A percentile compares a stretch with the other conserved stretches of the same genome.
phyloP scores from a whole-genome alignment of 129 eudicot species.

The Sambucus nigra region DNA sequence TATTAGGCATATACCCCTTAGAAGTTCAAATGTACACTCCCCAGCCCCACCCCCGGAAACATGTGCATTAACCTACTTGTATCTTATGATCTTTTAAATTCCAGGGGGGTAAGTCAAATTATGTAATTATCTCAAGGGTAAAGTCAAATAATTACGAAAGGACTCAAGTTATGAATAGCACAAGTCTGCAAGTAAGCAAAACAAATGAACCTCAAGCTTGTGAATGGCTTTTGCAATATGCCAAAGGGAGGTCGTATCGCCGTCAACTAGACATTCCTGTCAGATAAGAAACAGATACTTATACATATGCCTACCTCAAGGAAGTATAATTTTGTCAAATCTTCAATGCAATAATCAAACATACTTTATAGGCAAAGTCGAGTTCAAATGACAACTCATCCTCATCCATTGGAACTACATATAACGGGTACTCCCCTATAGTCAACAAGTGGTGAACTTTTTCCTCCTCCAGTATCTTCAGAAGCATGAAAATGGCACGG shows the following conservation, averaged over 20 bases:
- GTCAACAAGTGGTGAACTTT: slow-evolving; percentile 74
- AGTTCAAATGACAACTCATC: slow-evolving; percentile 92
- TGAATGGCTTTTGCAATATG: slow-evolving; percentile 95
- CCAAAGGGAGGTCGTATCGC: slow-evolving; percentile 90
- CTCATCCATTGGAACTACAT: slow-evolving; percentile 74
- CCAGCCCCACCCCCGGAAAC: too few relatives aligned
- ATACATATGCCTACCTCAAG: slow-evolving; percentile 3
- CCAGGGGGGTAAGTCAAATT: too few relatives aligned
- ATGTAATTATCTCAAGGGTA: too few relatives aligned
- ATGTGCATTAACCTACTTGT: too few relatives aligned
- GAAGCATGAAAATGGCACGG: neutral
- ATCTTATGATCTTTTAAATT: too few relatives aligned
- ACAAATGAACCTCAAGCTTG: slow-evolving; percentile 76
- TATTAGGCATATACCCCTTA: too few relatives aligned
- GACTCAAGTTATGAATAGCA: neutral
- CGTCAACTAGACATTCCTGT: slow-evolving; percentile 83
- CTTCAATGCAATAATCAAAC: slow-evolving; percentile 3
- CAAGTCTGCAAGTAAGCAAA: slow-evolving; percentile 1
- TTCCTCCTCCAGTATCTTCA: slow-evolving; percentile 87
- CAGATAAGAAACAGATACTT: slow-evolving; percentile 2
- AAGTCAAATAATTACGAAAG: neutral
- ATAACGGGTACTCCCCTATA: slow-evolving; percentile 90
- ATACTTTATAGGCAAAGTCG: slow-evolving; percentile 74
- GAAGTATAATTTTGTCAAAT: slow-evolving; percentile 2
- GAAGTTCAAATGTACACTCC: too few relatives aligned